Evolutionary conservation across 345 rosid genomes (phyloP).

Genomic region (Eucalyptus regnans): DNA sequence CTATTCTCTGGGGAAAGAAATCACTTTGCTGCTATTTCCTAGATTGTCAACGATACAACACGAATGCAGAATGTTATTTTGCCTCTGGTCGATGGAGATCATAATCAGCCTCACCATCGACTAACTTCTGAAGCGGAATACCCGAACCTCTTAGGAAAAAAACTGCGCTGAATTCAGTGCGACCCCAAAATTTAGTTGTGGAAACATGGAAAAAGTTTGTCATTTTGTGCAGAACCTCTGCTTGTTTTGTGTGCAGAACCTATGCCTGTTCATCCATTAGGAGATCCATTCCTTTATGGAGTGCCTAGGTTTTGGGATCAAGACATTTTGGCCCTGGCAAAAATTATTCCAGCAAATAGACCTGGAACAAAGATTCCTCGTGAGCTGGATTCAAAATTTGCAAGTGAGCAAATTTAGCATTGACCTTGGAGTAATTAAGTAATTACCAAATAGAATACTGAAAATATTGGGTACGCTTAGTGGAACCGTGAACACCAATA

Average conservation of each 20-base stretch:
- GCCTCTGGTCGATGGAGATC: background rate
- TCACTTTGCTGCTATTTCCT: background rate
- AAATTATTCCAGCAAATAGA: slow-evolving; percentile 72
- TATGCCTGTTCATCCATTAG: background rate
- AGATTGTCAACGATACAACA: background rate
- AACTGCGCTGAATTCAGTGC: background rate
- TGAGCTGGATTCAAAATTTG: background rate
- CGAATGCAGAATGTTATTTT: background rate
- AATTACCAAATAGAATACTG: slow-evolving; percentile 82
- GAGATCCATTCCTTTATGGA: background rate
- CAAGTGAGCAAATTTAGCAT: background rate
- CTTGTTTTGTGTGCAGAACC: background rate
- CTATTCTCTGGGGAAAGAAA: background rate
- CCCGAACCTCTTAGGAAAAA: background rate
- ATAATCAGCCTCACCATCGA: background rate
- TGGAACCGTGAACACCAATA: slow-evolving; percentile 70
- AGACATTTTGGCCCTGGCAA: slow-evolving; percentile 88
- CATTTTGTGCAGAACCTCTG: background rate
- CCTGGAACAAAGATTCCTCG: slow-evolving; percentile 29
- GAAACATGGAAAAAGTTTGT: background rate
- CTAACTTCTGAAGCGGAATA: background rate
- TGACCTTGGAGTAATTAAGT: background rate
- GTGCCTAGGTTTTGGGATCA: slow-evolving; percentile 1
- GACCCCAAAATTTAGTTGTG: background rate
- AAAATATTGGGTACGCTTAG: slow-evolving; percentile 58